Conservation (phyloP, 768 basidiomycete species). For the Trametes cinnabarina region DNA sequence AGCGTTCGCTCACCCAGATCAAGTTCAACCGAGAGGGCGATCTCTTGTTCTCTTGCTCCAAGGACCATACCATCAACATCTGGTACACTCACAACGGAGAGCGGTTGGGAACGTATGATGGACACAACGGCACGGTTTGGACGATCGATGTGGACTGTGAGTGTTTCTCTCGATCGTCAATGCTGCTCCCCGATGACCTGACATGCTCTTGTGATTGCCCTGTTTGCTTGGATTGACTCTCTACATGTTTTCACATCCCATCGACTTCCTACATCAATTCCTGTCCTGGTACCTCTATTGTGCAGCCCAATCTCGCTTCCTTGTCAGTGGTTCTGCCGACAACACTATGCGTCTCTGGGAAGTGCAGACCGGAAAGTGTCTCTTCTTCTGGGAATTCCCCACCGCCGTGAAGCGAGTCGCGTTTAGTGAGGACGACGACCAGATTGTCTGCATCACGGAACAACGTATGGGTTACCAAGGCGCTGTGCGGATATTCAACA, state of each 20-base stretch:
- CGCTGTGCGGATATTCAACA: slow-evolving; percentile 84
- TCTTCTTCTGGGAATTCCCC: slow-evolving; percentile 96
- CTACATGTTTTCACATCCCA: too few species aligned
- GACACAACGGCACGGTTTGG: slow-evolving; percentile 96
- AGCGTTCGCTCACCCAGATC: slow-evolving; percentile 96
- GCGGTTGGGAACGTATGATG: slow-evolving; percentile 93
- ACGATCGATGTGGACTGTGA: slow-evolving; percentile 93
- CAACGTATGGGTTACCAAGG: slow-evolving; percentile 94
- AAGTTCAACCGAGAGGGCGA: slow-evolving; percentile 97
- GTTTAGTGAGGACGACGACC: slow-evolving; percentile 82
- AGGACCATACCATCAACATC: slow-evolving; percentile 93
- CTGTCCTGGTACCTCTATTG: neutral
- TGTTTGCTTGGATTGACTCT: neutral
- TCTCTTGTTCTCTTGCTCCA: slow-evolving; percentile 91
- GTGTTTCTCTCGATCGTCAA: slow-evolving; percentile 34
- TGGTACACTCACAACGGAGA: slow-evolving; percentile 99
- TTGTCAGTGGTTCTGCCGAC: slow-evolving; percentile 92
- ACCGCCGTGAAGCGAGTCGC: slow-evolving; percentile 96
- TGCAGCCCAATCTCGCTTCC: slow-evolving; percentile 76
- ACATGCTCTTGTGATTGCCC: neutral
- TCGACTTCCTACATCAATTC: neutral
- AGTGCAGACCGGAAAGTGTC: slow-evolving; percentile 85
- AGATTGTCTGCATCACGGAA: slow-evolving; percentile 92
- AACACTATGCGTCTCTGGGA: slow-evolving; percentile 91
- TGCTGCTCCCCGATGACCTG: neutral